Percentiles rank a stretch among this genome's conserved stretches.
Conservation (phyloP, 139 green algal species). For the Asterochloris sp. region DNA sequence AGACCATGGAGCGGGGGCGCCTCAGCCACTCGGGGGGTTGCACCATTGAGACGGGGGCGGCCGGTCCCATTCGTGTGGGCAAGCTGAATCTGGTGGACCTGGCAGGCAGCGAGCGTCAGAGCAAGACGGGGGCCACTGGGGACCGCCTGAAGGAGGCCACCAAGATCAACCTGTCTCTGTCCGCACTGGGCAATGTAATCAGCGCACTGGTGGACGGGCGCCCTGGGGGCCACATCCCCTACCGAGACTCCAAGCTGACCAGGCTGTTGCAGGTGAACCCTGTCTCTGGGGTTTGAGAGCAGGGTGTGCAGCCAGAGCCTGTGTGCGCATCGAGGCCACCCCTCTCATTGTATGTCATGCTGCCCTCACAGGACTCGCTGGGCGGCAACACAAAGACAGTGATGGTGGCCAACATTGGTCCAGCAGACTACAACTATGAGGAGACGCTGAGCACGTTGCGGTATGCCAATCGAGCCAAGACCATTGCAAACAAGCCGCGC, state of each 20-base stretch:
- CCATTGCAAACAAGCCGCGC: constrained; percentile 84
- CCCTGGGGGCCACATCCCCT: constrained; percentile 46
- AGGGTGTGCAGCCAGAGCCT: background rate
- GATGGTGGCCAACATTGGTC: constrained; percentile 56
- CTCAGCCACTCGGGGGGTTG: background rate
- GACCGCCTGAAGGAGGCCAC: constrained; percentile 77
- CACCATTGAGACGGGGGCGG: background rate
- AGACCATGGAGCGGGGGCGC: constrained; percentile 39
- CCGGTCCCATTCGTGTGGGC: constrained; percentile 67
- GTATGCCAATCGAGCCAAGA: constrained; percentile 73
- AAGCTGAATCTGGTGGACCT: constrained; percentile 92
- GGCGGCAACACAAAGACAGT: constrained; percentile 86
- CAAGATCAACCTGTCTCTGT: constrained; percentile 81
- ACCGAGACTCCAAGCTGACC: constrained; percentile 63
- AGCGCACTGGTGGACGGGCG: constrained; percentile 67
- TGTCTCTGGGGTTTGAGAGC: background rate
- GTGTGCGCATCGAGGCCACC: background rate
- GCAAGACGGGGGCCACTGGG: constrained; percentile 67
- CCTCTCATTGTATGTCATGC: background rate
- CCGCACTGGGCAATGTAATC: constrained; percentile 88
- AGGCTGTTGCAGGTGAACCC: constrained; percentile 69
- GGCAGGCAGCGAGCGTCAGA: constrained; percentile 68
- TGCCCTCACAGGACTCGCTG: constrained; percentile 51
- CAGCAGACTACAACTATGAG: constrained; percentile 22
- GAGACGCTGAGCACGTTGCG: constrained; percentile 55